Evolutionary conservation across 768 basidiomycete species (phyloP).

Genomic region (Amylocystis lapponica): DNA sequence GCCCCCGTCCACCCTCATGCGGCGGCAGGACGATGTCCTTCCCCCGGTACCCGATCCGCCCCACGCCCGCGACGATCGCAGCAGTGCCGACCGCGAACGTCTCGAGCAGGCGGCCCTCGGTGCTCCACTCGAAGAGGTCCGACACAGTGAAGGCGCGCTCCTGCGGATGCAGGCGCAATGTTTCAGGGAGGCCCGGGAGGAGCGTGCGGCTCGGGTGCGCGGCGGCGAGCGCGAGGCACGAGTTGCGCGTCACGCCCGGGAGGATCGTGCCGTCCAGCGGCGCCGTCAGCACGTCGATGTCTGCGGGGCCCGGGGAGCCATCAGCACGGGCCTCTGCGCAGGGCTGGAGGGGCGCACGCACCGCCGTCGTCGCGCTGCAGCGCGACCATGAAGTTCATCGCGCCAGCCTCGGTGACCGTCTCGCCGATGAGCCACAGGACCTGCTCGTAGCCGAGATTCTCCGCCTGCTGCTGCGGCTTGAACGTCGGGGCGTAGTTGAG

Average conservation of each 20-base stretch:
- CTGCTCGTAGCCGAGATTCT: slow-evolving; percentile 46
- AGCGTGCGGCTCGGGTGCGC: slow-evolving; percentile 40
- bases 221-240: slow-evolving; percentile 64
- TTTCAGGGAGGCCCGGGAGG: slow-evolving; percentile 38
- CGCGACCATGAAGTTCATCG: slow-evolving; percentile 55
- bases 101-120: slow-evolving; percentile 68
- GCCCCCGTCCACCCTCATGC: slow-evolving; percentile 41
- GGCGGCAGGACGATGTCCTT: slow-evolving; percentile 59
- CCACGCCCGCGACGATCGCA: slow-evolving; percentile 66
- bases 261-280: slow-evolving; percentile 89
- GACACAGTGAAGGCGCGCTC: slow-evolving; percentile 42
- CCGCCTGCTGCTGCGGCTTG: slow-evolving; percentile 43
- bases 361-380: slow-evolving; percentile 39
- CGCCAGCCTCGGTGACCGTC: slow-evolving; percentile 35
- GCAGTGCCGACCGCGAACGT: slow-evolving; percentile 85
- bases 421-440: slow-evolving; percentile 50
- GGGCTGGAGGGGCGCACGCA: slow-evolving; percentile 8
- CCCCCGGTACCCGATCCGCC: slow-evolving; percentile 69
- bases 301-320: slow-evolving; percentile 36
- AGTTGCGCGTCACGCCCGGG: slow-evolving; percentile 88
- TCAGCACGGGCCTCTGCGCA: background rate
- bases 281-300: slow-evolving; percentile 81
- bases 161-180: slow-evolving; percentile 34
- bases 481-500: slow-evolving; percentile 36
- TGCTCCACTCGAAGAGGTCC: slow-evolving; percentile 37